phyloP scores from a whole-genome alignment of 768 basidiomycete species.

The Roridomyces roridus region DNA sequence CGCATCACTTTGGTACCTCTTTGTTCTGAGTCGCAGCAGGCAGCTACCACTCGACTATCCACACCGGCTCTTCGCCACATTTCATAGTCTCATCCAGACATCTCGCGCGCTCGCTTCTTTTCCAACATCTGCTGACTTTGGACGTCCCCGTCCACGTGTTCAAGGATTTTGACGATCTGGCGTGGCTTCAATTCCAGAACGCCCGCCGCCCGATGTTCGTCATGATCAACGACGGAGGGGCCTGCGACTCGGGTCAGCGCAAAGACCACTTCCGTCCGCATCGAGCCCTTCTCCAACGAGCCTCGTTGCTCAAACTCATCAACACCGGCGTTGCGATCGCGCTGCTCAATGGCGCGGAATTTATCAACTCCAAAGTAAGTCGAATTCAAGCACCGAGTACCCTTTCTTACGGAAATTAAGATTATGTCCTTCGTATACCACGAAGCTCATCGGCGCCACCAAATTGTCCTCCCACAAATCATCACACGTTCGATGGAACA shows the following conservation, averaged over 20 bases:
- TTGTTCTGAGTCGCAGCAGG: conserved; percentile 35
- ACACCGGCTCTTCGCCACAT: conserved; percentile 39
- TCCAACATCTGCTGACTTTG: conserved; percentile 52
- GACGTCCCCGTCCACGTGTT: conserved; percentile 54
- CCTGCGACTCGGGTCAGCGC: too few relatives aligned
- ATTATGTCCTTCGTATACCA: conserved; percentile 63
- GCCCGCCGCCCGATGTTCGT: conserved; percentile 68
- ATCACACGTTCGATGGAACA: conserved; percentile 16
- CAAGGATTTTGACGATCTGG: conserved; percentile 46
- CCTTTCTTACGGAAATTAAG: conserved; percentile 46
- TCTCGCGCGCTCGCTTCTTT: conserved; percentile 58
- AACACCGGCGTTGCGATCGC: conserved; percentile 56
- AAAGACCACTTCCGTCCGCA: conserved; percentile 15
- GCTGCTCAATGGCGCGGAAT: conserved; percentile 59
- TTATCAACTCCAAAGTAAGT: conserved; percentile 66
- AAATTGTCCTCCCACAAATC: conserved; percentile 12
- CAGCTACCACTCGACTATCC: conserved; percentile 47
- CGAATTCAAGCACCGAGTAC: not conserved
- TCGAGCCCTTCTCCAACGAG: conserved; percentile 52
- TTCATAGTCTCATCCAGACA: conserved; percentile 51
- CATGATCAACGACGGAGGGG: conserved; percentile 61
- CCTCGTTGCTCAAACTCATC: conserved; percentile 56
- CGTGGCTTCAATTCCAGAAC: conserved; percentile 54
- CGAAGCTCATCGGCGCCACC: conserved; percentile 24
- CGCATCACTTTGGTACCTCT: not conserved